These are phyloP conservation scores for Metschnikowia dekortorum DNA, from an alignment of 805 yeast species.

Conservation along the genomic window DNA sequence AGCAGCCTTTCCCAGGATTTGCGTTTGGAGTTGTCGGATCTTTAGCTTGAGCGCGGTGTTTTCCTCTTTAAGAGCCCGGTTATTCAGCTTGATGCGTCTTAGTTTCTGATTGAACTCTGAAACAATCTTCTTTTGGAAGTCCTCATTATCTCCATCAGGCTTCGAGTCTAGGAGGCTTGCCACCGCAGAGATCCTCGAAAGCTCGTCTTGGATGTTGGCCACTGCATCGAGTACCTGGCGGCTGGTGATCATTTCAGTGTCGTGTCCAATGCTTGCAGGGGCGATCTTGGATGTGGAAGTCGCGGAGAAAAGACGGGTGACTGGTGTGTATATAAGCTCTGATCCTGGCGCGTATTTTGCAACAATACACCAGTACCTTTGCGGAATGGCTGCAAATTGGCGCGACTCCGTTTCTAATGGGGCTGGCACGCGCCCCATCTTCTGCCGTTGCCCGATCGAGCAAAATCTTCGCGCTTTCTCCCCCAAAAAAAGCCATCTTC, in stretches of 20 bases:
- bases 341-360: constrained; percentile 2
- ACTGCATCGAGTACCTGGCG: constrained; percentile 14
- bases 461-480: not conserved
- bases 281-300: not conserved
- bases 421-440: not conserved
- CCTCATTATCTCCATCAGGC: constrained; percentile 1
- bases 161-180: constrained; percentile 5
- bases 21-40: constrained; percentile 4
- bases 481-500: not conserved
- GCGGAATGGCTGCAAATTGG: constrained; percentile 3
- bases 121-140: constrained; percentile 10
- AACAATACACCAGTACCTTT: constrained; percentile 1
- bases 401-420: not conserved
- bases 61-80: constrained; percentile 7
- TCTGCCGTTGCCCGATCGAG: not conserved
- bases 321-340: constrained; percentile 1
- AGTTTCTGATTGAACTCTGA: constrained; percentile 16
- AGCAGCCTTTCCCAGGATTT: not conserved
- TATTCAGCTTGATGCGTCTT: constrained; percentile 9
- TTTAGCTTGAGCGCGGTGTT: constrained; percentile 8
- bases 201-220: constrained; percentile 16
- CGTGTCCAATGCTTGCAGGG: not conserved
- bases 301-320: not conserved
- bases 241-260: constrained; percentile 11
- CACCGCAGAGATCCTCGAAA: constrained; percentile 9